Percentiles rank a stretch among this genome's conserved stretches.
These are phyloP conservation scores for Hordeum pubiflorum DNA, from an alignment of 202 grass and related monocot genomes.

Conservation along the genomic window DNA sequence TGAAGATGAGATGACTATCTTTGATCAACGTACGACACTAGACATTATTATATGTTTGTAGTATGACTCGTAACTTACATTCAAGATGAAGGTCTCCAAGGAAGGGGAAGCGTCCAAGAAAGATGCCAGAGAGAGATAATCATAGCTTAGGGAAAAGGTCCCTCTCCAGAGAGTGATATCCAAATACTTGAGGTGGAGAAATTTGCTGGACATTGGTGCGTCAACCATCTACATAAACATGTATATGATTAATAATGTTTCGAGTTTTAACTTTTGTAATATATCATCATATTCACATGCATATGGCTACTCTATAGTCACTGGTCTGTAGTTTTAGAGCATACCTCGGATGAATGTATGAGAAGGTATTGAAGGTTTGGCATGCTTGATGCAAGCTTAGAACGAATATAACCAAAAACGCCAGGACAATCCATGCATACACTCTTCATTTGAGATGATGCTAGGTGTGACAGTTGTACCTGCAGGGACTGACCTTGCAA, in stretches of 20 bases:
- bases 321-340: neutral
- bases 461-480: neutral
- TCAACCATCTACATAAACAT: neutral
- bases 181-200: neutral
- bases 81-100: neutral
- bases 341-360: neutral
- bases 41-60: neutral
- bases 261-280: neutral
- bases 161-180: neutral
- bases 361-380: neutral
- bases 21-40: neutral
- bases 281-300: neutral
- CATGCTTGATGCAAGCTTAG: neutral
- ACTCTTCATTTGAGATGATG: neutral
- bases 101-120: slow-evolving; percentile 2
- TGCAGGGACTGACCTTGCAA: too few species aligned
- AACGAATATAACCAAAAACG: neutral
- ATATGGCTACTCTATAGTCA: neutral
- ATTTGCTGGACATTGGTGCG: neutral
- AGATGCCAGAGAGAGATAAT: neutral
- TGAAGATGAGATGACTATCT: neutral
- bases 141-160: neutral
- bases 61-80: neutral
- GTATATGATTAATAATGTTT: neutral
- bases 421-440: neutral